Conservation (phyloP, 2,329 filamentous ascomycete genomes). For the Trichoderma sp. region DNA sequence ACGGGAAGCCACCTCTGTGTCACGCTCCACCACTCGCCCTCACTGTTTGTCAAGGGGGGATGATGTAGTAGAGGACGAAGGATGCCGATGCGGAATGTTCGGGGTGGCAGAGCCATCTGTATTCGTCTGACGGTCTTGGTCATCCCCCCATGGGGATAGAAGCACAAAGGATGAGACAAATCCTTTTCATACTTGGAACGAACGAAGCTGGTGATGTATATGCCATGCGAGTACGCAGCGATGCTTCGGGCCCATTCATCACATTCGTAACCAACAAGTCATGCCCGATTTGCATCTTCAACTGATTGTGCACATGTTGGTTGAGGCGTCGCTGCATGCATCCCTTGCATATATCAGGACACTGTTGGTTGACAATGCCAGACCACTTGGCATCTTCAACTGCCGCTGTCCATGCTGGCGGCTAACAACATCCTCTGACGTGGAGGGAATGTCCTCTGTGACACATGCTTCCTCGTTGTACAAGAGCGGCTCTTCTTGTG, state of each 20-base stretch:
- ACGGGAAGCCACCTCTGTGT: slow-evolving; percentile 8
- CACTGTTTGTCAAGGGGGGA: not conserved
- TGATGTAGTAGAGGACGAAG: not conserved
- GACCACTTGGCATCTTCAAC: not conserved
- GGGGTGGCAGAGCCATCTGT: not conserved
- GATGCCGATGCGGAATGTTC: not conserved
- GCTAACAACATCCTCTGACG: not conserved
- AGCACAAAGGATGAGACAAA: not conserved
- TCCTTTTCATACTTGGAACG: not conserved
- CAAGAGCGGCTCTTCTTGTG: not conserved
- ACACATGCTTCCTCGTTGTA: not conserved
- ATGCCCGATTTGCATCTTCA: too few species aligned
- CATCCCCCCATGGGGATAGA: not conserved
- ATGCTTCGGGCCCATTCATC: too few species aligned
- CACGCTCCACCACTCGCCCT: not conserved
- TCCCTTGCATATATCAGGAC: not conserved
- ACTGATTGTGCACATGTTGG: too few species aligned
- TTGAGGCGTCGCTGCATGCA: not conserved
- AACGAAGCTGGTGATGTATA: not conserved
- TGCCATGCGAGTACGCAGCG: not conserved
- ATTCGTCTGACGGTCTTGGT: not conserved
- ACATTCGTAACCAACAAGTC: too few species aligned
- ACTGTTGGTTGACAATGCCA: not conserved
- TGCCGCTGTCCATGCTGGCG: slow-evolving; percentile 15
- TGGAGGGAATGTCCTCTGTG: too few species aligned